Evolutionary conservation across 805 yeast genomes (phyloP).

Genomic region (Candida berthetii): DNA sequence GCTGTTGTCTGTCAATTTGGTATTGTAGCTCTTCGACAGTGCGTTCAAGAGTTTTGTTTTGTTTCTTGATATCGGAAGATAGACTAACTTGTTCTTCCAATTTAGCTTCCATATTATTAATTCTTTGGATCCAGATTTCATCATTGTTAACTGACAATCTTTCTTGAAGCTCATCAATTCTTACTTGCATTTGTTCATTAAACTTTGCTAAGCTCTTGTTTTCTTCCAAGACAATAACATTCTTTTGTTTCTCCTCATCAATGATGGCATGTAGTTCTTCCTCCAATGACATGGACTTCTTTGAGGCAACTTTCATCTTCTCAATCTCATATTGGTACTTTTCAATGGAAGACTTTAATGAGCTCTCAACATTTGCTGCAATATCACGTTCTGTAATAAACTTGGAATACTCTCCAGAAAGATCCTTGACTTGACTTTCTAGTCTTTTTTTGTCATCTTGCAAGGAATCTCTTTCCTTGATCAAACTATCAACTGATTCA

Average conservation of each 20-base stretch:
- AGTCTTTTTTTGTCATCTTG: conserved; percentile 40
- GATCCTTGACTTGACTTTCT: conserved; percentile 36
- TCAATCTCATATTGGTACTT: conserved; percentile 24
- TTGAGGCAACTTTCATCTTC: conserved; percentile 23
- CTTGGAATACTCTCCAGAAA: conserved; percentile 32
- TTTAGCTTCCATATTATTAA: conserved; percentile 44
- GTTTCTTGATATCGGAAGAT: conserved; percentile 47
- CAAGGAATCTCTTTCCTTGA: conserved; percentile 57
- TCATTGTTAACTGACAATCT: conserved; percentile 47
- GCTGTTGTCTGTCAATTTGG: conserved; percentile 43
- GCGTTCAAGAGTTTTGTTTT: conserved; percentile 42
- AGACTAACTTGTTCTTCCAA: conserved; percentile 40
- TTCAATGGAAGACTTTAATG: conserved; percentile 13
- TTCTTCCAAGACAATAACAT: conserved; percentile 56
- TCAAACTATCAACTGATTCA: conserved; percentile 52
- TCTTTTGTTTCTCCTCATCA: conserved; percentile 42
- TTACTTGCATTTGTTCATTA: conserved; percentile 42
- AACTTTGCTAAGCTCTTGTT: conserved; percentile 55
- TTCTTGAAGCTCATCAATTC: conserved; percentile 39
- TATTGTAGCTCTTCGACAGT: conserved; percentile 46
- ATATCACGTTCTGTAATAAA: conserved; percentile 24
- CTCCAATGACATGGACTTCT: conserved; percentile 13
- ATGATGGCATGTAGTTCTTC: conserved; percentile 18
- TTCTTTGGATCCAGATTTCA: conserved; percentile 51
- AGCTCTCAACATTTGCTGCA: conserved; percentile 10